These are phyloP conservation scores for Begonia fuchsioides DNA, from an alignment of 306 rosid genomes.

Conservation along the genomic window DNA sequence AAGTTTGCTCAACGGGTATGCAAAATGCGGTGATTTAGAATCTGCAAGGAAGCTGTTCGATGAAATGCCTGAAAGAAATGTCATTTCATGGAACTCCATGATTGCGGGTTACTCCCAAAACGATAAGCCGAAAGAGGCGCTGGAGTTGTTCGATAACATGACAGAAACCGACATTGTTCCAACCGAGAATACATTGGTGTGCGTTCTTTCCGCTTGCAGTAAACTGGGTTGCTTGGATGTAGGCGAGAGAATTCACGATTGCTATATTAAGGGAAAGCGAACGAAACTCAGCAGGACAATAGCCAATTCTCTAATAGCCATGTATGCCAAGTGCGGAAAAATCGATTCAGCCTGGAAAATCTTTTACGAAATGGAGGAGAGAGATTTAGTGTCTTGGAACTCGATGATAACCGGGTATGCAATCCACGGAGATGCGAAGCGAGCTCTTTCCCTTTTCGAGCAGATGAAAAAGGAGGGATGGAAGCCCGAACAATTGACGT, in stretches of 20 bases:
- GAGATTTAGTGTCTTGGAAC: constrained; percentile 60
- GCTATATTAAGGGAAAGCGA: constrained; percentile 17
- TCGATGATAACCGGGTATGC: constrained; percentile 59
- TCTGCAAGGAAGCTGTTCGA: constrained; percentile 46
- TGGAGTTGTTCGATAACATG: constrained; percentile 49
- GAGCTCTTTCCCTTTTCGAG: constrained; percentile 39
- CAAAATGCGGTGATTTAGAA: constrained; percentile 51
- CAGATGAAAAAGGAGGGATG: constrained; percentile 25
- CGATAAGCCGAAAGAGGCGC: constrained; percentile 39
- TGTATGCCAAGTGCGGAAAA: constrained; percentile 79
- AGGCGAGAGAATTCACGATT: constrained; percentile 42
- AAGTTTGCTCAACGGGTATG: constrained; percentile 65
- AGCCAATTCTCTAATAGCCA: constrained; percentile 46
- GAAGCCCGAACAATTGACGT: constrained; percentile 50
- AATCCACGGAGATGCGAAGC: constrained; percentile 34
- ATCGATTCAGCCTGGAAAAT: constrained; percentile 33
- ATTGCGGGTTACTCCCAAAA: constrained; percentile 71
- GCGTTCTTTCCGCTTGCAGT: constrained; percentile 68
- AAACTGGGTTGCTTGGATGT: constrained; percentile 42
- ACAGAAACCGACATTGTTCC: constrained; percentile 27
- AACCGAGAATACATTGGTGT: constrained; percentile 45
- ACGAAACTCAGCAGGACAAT: constrained; percentile 25
- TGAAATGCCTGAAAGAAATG: constrained; percentile 48
- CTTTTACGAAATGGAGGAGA: constrained; percentile 28
- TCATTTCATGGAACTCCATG: constrained; percentile 62